Evolutionary conservation across 768 basidiomycete genomes (phyloP).

Genomic region (Boletus insuetus): DNA sequence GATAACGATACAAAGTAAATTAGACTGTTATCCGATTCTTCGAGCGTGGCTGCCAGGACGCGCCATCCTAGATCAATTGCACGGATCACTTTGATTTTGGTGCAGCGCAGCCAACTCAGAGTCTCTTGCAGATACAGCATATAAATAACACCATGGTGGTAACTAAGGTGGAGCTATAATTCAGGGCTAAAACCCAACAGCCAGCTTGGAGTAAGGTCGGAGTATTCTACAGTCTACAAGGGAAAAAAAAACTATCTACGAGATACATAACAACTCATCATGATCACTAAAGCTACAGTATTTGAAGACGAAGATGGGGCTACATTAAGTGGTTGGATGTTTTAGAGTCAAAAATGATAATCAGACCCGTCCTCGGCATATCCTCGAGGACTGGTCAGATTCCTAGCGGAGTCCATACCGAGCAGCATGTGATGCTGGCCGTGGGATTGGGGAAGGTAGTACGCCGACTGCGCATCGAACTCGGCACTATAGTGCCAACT

Average conservation of each 20-base stretch:
- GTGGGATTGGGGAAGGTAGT: background rate
- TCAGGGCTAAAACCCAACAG: background rate
- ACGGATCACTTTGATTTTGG: too few relatives aligned
- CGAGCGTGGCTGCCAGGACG: too few relatives aligned
- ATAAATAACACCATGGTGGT: too few relatives aligned
- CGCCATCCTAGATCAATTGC: too few relatives aligned
- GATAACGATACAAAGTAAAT: too few relatives aligned
- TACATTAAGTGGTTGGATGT: background rate
- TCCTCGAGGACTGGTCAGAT: background rate
- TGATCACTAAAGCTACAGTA: constrained; percentile 8
- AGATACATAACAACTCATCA: background rate
- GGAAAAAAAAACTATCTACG: background rate
- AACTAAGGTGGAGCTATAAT: too few relatives aligned
- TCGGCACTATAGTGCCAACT: background rate
- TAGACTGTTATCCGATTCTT: too few relatives aligned
- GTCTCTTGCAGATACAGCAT: too few relatives aligned
- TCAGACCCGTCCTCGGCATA: background rate
- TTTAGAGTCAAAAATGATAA: background rate
- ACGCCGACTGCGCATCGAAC: background rate
- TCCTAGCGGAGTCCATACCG: background rate
- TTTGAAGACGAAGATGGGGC: background rate
- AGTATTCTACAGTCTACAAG: background rate
- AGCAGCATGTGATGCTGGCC: background rate
- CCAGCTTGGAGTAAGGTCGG: background rate
- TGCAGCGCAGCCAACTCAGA: too few relatives aligned